Conservation (phyloP, 2,329 filamentous ascomycete genomes). For the Pestalotiopsis fici region DNA sequence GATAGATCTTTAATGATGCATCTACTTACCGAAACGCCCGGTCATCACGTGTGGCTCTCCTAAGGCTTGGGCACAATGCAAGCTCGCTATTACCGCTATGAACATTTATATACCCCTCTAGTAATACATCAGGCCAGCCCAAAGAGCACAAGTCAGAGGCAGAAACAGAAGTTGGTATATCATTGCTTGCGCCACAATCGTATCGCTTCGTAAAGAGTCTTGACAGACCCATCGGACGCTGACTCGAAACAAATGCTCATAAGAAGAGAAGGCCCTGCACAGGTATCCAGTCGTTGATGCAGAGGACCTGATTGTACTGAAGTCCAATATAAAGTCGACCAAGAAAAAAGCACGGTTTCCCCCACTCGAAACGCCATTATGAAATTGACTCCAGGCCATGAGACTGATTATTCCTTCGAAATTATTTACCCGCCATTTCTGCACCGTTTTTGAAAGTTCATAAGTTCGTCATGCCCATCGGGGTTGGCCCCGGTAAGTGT, state of each 20-base stretch:
- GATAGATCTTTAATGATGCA: too few relatives aligned
- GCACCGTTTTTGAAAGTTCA: background rate
- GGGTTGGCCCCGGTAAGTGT: background rate
- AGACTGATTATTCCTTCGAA: background rate
- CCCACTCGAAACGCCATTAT: background rate
- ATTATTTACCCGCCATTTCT: background rate
- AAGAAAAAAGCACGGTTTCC: background rate
- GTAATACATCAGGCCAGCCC: background rate
- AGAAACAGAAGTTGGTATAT: background rate
- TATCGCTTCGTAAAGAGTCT: background rate
- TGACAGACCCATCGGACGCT: background rate
- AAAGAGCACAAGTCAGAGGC: background rate
- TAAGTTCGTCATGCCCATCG: constrained; percentile 5
- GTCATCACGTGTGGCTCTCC: too few relatives aligned
- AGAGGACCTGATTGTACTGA: background rate
- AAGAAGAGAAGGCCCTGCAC: background rate
- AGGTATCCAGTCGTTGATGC: background rate
- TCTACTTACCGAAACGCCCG: too few relatives aligned
- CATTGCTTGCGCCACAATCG: background rate
- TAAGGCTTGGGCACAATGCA: too few relatives aligned
- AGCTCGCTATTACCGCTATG: background rate
- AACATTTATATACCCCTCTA: background rate
- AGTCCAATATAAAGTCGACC: background rate
- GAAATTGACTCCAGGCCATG: background rate
- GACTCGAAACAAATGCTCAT: background rate